Conservation (phyloP, 129 eudicot genomes). For the Artemisia annua region DNA sequence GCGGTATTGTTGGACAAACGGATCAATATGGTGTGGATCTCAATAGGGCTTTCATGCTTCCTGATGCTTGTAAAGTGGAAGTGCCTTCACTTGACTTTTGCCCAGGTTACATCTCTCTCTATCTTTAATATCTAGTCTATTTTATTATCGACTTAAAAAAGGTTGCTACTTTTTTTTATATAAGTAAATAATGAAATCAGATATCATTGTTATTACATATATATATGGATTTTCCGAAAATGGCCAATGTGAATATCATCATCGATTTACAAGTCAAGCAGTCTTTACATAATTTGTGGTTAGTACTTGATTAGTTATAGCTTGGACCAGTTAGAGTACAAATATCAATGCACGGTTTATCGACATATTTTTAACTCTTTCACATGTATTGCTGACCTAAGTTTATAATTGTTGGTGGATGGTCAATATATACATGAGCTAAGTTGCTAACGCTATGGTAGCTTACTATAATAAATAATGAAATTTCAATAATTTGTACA, state of each 20-base stretch:
- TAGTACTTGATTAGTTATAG: background rate
- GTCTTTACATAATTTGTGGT: background rate
- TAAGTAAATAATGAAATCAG: background rate
- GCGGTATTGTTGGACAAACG: conserved; percentile 24
- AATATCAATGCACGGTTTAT: background rate
- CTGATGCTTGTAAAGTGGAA: conserved; percentile 36
- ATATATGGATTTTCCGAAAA: too few species aligned
- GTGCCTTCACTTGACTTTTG: conserved; percentile 32
- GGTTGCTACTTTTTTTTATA: background rate
- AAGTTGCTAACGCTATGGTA: too few species aligned
- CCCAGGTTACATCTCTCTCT: conserved; percentile 26
- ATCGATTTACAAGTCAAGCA: background rate
- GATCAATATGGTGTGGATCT: conserved; percentile 29
- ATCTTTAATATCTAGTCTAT: background rate
- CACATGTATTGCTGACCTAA: conserved; percentile 10
- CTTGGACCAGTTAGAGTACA: background rate
- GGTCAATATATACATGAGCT: too few species aligned
- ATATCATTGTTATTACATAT: background rate
- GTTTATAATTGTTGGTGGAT: too few species aligned
- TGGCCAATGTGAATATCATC: background rate
- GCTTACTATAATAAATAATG: too few species aligned
- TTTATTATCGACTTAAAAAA: background rate
- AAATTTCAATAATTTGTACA: too few species aligned
- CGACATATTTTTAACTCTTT: background rate
- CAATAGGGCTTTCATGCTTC: conserved; percentile 38